phyloP scores from a whole-genome alignment of 129 eudicot genomes.

The Chrysanthemum seticuspe region DNA sequence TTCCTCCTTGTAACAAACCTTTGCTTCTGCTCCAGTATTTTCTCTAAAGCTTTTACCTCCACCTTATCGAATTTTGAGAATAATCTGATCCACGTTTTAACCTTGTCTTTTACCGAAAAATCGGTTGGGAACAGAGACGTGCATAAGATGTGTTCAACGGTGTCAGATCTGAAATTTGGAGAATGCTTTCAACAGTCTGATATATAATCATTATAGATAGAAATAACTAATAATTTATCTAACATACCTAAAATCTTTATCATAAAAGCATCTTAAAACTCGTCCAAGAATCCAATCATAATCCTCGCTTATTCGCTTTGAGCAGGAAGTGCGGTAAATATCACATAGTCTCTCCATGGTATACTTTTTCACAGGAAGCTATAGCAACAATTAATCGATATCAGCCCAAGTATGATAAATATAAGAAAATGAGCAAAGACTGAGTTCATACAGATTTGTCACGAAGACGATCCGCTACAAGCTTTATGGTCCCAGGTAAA shows the following conservation, averaged over 20 bases:
- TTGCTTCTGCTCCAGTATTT: constrained; percentile 91
- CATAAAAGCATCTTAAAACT: constrained; percentile 86
- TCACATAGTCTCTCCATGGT: constrained; percentile 93
- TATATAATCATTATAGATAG: background rate
- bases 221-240: background rate
- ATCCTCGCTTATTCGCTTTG: constrained; percentile 42
- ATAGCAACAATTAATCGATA: constrained; percentile 18
- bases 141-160: constrained; percentile 67
- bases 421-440: background rate
- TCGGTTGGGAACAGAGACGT: constrained; percentile 66
- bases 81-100: constrained; percentile 63
- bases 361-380: constrained; percentile 82
- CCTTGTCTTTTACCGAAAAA: constrained; percentile 70
- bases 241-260: constrained; percentile 91
- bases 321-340: constrained; percentile 66
- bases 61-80: constrained; percentile 81
- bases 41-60: constrained; percentile 92
- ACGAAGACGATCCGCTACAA: constrained; percentile 86
- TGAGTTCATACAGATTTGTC: constrained; percentile 76
- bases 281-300: constrained; percentile 92
- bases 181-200: background rate
- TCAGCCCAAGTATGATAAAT: background rate
- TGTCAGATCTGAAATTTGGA: constrained; percentile 69
- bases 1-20: constrained; percentile 45
- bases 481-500: constrained; percentile 68